These are phyloP conservation scores for Rosa hybrid DNA, from an alignment of 331 rosid genomes.

Conservation along the genomic window DNA sequence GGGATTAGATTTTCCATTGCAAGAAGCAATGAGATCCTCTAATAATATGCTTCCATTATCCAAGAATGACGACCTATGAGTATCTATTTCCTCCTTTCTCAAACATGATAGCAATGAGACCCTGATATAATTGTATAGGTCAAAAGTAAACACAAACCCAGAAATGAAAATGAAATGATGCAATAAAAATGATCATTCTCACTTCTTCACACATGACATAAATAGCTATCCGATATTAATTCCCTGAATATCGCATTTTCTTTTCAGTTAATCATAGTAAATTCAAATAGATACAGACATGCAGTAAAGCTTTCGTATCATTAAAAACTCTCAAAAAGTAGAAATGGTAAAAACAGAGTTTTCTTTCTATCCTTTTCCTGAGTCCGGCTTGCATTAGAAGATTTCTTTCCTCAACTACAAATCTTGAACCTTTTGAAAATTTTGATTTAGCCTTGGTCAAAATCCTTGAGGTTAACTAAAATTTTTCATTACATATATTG, in stretches of 20 bases:
- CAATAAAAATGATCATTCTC: neutral
- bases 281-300: neutral
- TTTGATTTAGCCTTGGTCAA: neutral
- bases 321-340: neutral
- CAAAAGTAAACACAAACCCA: neutral
- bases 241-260: neutral
- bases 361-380: neutral
- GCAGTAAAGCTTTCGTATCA: neutral
- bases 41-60: slow-evolving; percentile 13
- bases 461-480: too few species aligned
- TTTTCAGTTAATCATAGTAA: neutral
- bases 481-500: too few species aligned
- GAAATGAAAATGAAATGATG: neutral
- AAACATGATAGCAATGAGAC: neutral
- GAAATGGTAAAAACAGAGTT: neutral
- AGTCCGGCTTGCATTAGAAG: neutral
- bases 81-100: neutral
- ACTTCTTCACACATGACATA: neutral
- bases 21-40: slow-evolving; percentile 17
- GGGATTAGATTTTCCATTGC: slow-evolving; percentile 9
- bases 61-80: neutral
- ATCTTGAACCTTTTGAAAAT: neutral
- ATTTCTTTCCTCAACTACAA: neutral
- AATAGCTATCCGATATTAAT: neutral
- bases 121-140: neutral